Conservation (phyloP, 192 early-diverging fungal genomes). For the Geranomyces variabilis region DNA sequence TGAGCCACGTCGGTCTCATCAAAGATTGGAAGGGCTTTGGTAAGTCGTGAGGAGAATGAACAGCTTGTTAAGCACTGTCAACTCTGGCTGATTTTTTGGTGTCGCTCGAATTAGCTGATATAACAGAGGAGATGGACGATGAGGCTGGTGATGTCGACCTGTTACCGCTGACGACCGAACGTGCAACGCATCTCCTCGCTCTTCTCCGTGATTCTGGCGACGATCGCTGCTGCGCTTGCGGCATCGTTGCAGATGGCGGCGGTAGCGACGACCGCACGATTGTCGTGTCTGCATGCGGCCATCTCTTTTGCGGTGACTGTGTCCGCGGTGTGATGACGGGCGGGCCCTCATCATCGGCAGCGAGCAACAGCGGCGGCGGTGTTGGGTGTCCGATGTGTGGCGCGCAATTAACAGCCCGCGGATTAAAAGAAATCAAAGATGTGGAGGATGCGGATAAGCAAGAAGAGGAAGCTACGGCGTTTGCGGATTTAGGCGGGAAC, state of each 20-base stretch:
- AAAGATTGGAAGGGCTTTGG: slow-evolving; percentile 33
- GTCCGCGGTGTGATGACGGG: neutral
- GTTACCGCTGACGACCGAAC: slow-evolving; percentile 33
- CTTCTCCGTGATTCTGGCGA: slow-evolving; percentile 53
- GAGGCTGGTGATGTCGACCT: neutral
- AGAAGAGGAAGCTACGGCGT: slow-evolving; percentile 13
- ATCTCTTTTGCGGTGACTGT: slow-evolving; percentile 24
- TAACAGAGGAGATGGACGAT: neutral
- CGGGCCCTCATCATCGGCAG: too few species aligned
- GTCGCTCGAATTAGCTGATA: neutral
- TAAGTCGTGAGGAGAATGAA: neutral
- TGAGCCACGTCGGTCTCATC: slow-evolving; percentile 45
- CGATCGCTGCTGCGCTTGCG: slow-evolving; percentile 34
- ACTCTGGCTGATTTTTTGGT: neutral
- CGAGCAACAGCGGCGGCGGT: neutral
- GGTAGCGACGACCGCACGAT: slow-evolving; percentile 15
- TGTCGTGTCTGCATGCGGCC: slow-evolving; percentile 41
- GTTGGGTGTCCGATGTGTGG: slow-evolving; percentile 52
- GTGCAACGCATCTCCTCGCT: slow-evolving; percentile 37
- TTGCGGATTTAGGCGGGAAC: neutral
- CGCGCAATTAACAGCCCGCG: slow-evolving; percentile 24
- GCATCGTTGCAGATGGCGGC: neutral
- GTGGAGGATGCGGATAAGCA: slow-evolving; percentile 25
- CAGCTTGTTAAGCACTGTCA: neutral
- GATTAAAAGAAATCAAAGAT: slow-evolving; percentile 57